Percentiles rank a stretch among this genome's conserved stretches.
Conservation (phyloP, 495 filamentous ascomycete genomes). For the Staphylotrichum longicolle region DNA sequence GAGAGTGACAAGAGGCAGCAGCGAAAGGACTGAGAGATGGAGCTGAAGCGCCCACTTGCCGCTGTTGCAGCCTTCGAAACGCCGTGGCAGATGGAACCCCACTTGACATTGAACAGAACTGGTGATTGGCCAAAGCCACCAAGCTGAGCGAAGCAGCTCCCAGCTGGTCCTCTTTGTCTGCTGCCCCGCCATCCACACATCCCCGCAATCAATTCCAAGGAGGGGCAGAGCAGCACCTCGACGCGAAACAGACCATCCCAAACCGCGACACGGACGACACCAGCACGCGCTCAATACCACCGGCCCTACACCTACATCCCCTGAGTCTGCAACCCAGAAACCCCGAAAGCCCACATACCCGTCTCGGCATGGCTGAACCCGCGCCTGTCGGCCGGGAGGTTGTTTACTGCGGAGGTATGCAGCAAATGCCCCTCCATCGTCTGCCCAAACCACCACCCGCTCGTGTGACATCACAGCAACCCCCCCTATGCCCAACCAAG, state of each 20-base stretch:
- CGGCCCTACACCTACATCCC: background rate
- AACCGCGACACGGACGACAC: slow-evolving; percentile 14
- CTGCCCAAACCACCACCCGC: background rate
- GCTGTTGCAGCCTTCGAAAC: background rate
- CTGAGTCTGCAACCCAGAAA: background rate
- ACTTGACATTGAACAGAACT: background rate
- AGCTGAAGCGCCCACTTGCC: slow-evolving; percentile 3
- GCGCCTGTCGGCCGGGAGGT: slow-evolving; percentile 28
- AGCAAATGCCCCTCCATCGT: background rate
- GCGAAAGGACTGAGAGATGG: background rate
- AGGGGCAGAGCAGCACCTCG: slow-evolving; percentile 24
- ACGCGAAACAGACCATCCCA: slow-evolving; percentile 9
- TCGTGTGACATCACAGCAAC: slow-evolving; percentile 29
- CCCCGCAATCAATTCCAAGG: slow-evolving; percentile 25
- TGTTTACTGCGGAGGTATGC: slow-evolving; percentile 39
- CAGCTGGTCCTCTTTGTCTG: background rate
- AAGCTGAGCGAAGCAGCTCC: too few species aligned
- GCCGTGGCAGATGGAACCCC: slow-evolving; percentile 9
- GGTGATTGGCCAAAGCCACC: slow-evolving; percentile 5
- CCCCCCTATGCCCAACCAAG: background rate
- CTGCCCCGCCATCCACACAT: slow-evolving; percentile 29
- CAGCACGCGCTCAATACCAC: slow-evolving; percentile 14
- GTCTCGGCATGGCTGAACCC: slow-evolving; percentile 31
- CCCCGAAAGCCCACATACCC: background rate
- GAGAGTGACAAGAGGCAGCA: background rate